Conservation (phyloP, 1,139 yeast species). For the Diutina scorzettiae region DNA sequence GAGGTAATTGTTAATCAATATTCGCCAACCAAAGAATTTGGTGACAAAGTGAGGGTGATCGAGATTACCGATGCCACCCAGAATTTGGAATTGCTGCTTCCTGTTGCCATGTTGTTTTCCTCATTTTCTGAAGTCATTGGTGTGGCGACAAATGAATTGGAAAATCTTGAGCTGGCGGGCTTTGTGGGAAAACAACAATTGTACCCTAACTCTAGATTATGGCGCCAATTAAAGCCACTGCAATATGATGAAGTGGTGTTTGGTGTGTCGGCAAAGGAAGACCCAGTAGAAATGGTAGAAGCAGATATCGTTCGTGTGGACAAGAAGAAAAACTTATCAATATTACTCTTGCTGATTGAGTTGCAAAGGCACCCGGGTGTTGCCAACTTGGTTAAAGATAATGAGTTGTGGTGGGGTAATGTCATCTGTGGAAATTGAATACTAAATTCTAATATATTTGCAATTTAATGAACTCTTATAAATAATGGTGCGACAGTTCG, state of each 20-base stretch:
- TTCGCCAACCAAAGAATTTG: neutral
- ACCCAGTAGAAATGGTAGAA: neutral
- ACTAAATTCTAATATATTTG: too few species aligned
- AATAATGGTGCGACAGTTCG: too few species aligned
- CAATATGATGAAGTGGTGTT: neutral
- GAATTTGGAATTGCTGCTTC: neutral
- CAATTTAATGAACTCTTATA: too few species aligned
- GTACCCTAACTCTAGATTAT: neutral
- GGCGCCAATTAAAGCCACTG: neutral
- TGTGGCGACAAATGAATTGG: neutral
- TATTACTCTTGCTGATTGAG: neutral
- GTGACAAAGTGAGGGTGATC: neutral
- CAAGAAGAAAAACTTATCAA: neutral
- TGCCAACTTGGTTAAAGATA: neutral
- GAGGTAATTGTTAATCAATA: neutral
- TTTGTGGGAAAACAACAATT: neutral
- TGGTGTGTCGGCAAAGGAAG: neutral
- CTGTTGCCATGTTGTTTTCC: neutral
- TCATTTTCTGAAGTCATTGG: neutral
- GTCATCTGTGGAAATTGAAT: too few species aligned
- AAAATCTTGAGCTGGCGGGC: neutral
- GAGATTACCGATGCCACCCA: neutral
- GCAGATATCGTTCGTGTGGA: neutral
- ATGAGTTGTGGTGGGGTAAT: conserved; percentile 1
- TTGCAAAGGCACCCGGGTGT: neutral